Evolutionary conservation across 2,329 filamentous ascomycete species (phyloP).

Genomic region (Talaromyces funiculosus): DNA sequence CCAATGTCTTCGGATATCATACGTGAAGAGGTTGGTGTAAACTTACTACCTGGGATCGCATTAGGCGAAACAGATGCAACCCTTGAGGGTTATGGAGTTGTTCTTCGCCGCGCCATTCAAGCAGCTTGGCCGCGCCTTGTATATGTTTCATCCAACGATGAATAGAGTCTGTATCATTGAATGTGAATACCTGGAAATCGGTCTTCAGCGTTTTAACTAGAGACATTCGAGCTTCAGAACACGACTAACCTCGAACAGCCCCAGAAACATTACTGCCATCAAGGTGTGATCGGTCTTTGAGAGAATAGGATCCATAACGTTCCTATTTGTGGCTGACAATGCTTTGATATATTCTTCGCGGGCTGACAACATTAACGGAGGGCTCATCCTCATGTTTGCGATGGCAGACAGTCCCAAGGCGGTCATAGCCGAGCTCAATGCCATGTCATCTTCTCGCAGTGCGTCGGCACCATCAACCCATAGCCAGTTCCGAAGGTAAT

Average conservation of each 20-base stretch:
- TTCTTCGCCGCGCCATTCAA: conserved; percentile 14
- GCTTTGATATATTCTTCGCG: conserved; percentile 14
- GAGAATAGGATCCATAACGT: not conserved
- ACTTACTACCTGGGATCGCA: conserved; percentile 14
- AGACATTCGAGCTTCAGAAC: not conserved
- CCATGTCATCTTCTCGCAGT: not conserved
- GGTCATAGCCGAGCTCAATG: conserved; percentile 10
- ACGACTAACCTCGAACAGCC: conserved; percentile 14
- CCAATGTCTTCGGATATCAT: no score
- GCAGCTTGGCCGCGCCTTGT: conserved; percentile 13
- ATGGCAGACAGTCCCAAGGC: conserved; percentile 13
- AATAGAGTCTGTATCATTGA: conserved; percentile 12
- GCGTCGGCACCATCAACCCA: conserved; percentile 3
- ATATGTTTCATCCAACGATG: conserved; percentile 16
- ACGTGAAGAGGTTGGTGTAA: not conserved
- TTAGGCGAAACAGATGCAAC: conserved; percentile 10
- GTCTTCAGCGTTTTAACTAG: no score
- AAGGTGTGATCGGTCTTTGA: conserved; percentile 14
- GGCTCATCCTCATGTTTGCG: conserved; percentile 13
- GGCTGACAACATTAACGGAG: conserved; percentile 13
- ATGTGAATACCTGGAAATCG: conserved; percentile 7
- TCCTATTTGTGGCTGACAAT: conserved; percentile 11
- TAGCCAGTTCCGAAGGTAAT: conserved; percentile 11
- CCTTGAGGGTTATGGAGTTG: conserved; percentile 9
- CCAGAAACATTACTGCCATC: conserved; percentile 13